These are phyloP conservation scores for Neurospora intermedia DNA, from an alignment of 495 filamentous ascomycete species.

Conservation along the genomic window DNA sequence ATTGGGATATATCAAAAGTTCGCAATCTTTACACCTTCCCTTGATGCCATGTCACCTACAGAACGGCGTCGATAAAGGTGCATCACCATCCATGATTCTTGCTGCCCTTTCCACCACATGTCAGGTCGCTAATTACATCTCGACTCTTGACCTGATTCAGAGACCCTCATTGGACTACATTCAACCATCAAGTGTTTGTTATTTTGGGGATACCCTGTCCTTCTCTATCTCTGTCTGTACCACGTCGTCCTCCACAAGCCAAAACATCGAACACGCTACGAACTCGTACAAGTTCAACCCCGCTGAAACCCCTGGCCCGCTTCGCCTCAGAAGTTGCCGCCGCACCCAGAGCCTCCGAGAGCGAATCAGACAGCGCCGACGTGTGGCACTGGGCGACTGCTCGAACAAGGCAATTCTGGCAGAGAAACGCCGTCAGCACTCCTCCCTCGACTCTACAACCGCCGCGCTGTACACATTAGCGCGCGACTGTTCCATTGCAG, in stretches of 20 bases:
- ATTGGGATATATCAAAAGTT: background rate
- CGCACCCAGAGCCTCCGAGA: slow-evolving; percentile 17
- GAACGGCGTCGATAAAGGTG: background rate
- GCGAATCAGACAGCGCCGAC: slow-evolving; percentile 23
- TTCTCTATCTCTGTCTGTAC: background rate
- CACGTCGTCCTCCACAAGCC: background rate
- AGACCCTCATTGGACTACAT: background rate
- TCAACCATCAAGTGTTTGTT: background rate
- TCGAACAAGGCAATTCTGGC: slow-evolving; percentile 15
- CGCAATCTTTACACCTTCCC: background rate
- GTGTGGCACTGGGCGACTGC: slow-evolving; percentile 27
- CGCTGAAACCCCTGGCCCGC: slow-evolving; percentile 7
- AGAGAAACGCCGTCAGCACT: background rate
- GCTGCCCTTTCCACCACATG: background rate
- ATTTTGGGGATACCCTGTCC: background rate
- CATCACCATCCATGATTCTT: background rate
- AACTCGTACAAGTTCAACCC: background rate
- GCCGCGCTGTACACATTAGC: background rate
- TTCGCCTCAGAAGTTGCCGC: slow-evolving; percentile 24
- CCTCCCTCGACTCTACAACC: slow-evolving; percentile 6
- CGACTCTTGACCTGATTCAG: background rate
- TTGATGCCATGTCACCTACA: background rate
- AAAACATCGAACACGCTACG: background rate
- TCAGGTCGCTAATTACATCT: background rate
- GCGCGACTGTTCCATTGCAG: background rate